These are phyloP conservation scores for Pisolithus marmoratus DNA, from an alignment of 768 basidiomycete genomes.

Conservation along the genomic window DNA sequence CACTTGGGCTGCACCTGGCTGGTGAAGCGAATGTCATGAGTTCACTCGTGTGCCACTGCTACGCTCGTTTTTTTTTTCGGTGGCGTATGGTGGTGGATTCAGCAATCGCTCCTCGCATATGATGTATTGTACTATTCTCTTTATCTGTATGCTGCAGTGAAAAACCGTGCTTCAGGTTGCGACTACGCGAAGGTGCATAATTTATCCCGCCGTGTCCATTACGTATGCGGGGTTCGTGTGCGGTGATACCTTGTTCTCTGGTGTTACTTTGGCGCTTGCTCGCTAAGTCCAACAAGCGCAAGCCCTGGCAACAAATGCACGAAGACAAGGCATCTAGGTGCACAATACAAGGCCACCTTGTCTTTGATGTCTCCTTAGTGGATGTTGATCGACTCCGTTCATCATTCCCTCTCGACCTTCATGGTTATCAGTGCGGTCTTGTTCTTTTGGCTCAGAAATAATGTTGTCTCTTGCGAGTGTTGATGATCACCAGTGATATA, in stretches of 20 bases:
- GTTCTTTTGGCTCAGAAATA: neutral
- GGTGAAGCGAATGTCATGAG: neutral
- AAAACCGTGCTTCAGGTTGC: neutral
- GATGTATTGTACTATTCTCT: neutral
- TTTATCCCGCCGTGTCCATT: neutral
- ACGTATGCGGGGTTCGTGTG: neutral
- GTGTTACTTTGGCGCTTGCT: neutral
- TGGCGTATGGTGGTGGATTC: neutral
- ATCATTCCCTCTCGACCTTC: neutral
- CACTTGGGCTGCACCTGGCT: too few species aligned
- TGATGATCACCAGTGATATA: constrained; percentile 17
- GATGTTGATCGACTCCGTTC: neutral
- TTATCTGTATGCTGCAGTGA: neutral
- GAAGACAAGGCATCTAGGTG: neutral
- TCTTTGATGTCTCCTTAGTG: constrained; percentile 2
- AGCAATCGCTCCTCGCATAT: neutral
- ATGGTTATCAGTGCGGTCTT: neutral
- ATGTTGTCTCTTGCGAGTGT: neutral
- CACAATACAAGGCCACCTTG: constrained; percentile 23
- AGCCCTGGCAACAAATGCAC: neutral
- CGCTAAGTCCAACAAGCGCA: neutral
- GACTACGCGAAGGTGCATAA: neutral
- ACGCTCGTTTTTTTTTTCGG: neutral
- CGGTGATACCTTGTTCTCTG: neutral
- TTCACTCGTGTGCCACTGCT: neutral